These are phyloP conservation scores for Dendrobium catenatum DNA, from an alignment of 106 monocot species.

Conservation along the genomic window DNA sequence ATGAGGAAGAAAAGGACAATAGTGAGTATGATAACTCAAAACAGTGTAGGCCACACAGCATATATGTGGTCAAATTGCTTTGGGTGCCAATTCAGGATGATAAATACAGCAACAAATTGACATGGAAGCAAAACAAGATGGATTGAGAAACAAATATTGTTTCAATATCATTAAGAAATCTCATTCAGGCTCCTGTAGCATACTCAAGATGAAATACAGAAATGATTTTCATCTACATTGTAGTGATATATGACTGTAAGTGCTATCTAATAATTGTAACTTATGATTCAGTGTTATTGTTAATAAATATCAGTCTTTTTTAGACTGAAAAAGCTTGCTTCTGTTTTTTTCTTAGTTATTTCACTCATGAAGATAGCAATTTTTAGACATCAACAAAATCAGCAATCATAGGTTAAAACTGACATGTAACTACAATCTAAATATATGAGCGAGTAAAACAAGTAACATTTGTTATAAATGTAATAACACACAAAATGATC, in stretches of 20 bases:
- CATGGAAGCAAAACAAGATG: neutral
- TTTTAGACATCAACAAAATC: neutral
- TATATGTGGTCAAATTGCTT: neutral
- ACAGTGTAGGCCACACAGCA: neutral
- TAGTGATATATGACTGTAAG: neutral
- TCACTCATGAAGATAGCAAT: neutral
- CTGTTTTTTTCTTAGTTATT: neutral
- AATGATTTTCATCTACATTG: neutral
- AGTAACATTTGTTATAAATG: neutral
- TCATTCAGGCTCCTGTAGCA: neutral
- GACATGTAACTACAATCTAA: too few relatives aligned
- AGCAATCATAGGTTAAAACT: too few relatives aligned
- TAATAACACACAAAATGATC: neutral
- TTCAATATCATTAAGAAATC: neutral
- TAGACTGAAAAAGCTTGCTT: neutral
- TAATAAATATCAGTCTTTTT: neutral
- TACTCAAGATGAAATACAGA: neutral
- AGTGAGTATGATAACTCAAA: neutral
- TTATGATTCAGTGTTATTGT: too few relatives aligned
- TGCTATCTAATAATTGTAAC: too few relatives aligned
- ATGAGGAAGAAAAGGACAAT: slow-evolving; percentile 3
- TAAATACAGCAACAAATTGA: neutral
- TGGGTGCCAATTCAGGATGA: neutral
- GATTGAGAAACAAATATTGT: neutral
- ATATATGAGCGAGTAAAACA: too few relatives aligned